phyloP scores from a whole-genome alignment of 2,329 filamentous ascomycete species.

The Colletotrichum sp. region DNA sequence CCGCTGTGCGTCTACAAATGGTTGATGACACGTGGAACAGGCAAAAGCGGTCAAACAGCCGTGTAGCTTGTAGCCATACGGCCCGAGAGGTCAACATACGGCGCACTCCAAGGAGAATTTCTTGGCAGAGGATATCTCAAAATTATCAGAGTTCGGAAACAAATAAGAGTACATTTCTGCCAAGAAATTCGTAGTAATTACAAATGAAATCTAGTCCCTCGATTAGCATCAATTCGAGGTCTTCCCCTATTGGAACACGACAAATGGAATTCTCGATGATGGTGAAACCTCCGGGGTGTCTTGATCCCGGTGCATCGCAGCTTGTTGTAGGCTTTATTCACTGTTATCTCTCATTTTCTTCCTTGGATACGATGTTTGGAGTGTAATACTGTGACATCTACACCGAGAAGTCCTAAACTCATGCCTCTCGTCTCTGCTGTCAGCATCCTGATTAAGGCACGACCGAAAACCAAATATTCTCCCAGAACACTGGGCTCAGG shows the following conservation, averaged over 20 bases:
- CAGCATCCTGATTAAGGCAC: not conserved
- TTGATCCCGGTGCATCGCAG: not conserved
- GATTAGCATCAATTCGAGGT: not conserved
- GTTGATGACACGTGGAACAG: not conserved
- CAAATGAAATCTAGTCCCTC: not conserved
- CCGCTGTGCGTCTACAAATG: not conserved
- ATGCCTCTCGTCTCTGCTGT: not conserved
- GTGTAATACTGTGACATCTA: not conserved
- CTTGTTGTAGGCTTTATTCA: not conserved
- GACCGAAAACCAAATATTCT: not conserved
- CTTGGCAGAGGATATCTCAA: not conserved
- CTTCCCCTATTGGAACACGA: too few species aligned
- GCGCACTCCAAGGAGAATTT: not conserved
- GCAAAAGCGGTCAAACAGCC: too few species aligned
- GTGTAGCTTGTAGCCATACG: not conserved
- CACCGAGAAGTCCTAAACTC: not conserved
- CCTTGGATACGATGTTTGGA: not conserved
- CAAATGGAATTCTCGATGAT: not conserved
- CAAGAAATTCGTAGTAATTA: fast-evolving
- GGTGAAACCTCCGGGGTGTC: not conserved
- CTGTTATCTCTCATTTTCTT: not conserved
- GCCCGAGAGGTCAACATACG: fast-evolving
- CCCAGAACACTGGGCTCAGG: not conserved
- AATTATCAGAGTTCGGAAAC: not conserved
- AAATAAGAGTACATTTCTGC: fast-evolving